A percentile compares a stretch with the other conserved stretches of the same genome.
Evolutionary conservation across 768 basidiomycete species (phyloP).

Genomic region (Erythrobasidium yunnanense): DNA sequence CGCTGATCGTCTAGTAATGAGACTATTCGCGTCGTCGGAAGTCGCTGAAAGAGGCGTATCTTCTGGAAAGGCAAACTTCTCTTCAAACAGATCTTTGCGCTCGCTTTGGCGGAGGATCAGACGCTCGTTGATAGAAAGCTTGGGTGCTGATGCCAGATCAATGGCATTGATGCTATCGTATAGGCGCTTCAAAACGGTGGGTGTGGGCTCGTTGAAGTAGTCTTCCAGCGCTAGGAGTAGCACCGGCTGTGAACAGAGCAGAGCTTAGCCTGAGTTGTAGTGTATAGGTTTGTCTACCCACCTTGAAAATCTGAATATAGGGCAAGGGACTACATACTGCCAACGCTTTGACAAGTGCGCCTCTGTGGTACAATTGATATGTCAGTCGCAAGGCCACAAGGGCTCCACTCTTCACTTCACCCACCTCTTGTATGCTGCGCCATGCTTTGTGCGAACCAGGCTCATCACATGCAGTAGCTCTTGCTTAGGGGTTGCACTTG

Average conservation of each 20-base stretch:
- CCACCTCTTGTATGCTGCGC: constrained; percentile 48
- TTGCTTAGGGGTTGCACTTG: constrained; percentile 38
- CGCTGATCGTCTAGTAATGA: neutral
- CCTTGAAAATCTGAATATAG: constrained; percentile 93
- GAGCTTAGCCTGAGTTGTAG: neutral
- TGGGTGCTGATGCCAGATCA: constrained; percentile 67
- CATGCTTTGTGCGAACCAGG: constrained; percentile 80
- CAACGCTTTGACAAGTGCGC: constrained; percentile 85
- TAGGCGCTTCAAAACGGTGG: constrained; percentile 76
- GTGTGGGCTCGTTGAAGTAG: constrained; percentile 78
- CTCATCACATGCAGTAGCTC: constrained; percentile 79
- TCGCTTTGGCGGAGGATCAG: constrained; percentile 80
- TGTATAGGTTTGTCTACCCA: constrained; percentile 40
- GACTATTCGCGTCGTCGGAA: neutral
- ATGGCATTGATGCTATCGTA: constrained; percentile 91
- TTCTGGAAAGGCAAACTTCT: constrained; percentile 52
- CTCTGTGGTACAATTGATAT: constrained; percentile 47
- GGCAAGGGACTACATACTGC: constrained; percentile 88
- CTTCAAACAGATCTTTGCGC: constrained; percentile 79
- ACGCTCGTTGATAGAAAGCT: constrained; percentile 69
- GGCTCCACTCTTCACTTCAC: neutral
- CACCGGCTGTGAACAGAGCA: constrained; percentile 55
- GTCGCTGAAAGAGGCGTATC: neutral
- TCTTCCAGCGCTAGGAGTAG: constrained; percentile 88
- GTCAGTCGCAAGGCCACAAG: neutral